Evolutionary conservation across 257 asterid genomes (phyloP).

Genomic region (Petunia secreta): DNA sequence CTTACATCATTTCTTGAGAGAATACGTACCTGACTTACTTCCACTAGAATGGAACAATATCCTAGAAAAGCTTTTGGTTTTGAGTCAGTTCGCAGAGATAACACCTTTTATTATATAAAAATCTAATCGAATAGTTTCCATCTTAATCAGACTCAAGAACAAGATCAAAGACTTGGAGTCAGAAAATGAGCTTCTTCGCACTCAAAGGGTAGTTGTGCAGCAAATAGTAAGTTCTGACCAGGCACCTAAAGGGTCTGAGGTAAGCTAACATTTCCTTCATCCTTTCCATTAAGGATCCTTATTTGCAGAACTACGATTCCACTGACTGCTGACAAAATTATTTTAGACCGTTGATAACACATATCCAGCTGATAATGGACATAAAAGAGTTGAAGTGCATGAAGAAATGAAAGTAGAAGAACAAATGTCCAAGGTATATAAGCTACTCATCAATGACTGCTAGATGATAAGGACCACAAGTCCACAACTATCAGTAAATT

Average conservation of each 20-base stretch:
- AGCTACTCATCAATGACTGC: slow-evolving; percentile 34
- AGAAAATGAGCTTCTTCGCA: slow-evolving; percentile 65
- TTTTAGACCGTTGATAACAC: slow-evolving; percentile 58
- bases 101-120: not conserved
- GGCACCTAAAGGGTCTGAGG: slow-evolving; percentile 48
- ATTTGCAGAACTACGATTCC: slow-evolving; percentile 22
- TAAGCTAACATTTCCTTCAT: slow-evolving; percentile 29
- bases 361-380: slow-evolving; percentile 44
- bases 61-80: not conserved
- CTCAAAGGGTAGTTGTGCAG: slow-evolving; percentile 56
- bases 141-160: slow-evolving; percentile 58
- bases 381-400: slow-evolving; percentile 44
- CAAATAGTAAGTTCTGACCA: slow-evolving; percentile 48
- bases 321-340: slow-evolving; percentile 30
- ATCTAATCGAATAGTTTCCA: slow-evolving; percentile 21
- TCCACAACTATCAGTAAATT: slow-evolving; percentile 16
- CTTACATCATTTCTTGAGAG: not conserved
- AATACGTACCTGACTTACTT: slow-evolving; percentile 1
- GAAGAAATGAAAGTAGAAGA: slow-evolving; percentile 46
- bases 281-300: slow-evolving; percentile 23
- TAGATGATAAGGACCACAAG: slow-evolving; percentile 20
- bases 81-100: slow-evolving; percentile 3
- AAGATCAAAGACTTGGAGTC: slow-evolving; percentile 73
- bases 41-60: slow-evolving; percentile 3
- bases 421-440: slow-evolving; percentile 50